These are phyloP conservation scores for Aspergillus indologenus DNA, from an alignment of 495 filamentous ascomycete genomes.

Conservation along the genomic window DNA sequence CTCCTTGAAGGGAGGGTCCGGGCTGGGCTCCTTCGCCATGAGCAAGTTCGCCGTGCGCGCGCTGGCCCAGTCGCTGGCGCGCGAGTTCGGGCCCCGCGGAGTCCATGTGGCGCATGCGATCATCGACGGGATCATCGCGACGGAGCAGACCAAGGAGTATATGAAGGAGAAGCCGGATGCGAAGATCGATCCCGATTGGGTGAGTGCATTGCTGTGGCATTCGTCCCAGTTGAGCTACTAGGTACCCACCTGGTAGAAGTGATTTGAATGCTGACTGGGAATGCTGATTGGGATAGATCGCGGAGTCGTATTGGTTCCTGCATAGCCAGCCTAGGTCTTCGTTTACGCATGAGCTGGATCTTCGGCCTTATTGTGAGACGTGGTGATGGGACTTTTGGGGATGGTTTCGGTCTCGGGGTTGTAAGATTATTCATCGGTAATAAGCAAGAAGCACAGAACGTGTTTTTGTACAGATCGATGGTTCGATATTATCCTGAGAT, in stretches of 20 bases:
- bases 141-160: slow-evolving; percentile 56
- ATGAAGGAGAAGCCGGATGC: slow-evolving; percentile 55
- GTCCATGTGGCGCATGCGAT: slow-evolving; percentile 74
- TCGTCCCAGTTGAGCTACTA: too few species aligned
- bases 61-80: slow-evolving; percentile 63
- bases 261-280: not conserved
- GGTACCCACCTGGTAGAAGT: too few species aligned
- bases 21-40: slow-evolving; percentile 59
- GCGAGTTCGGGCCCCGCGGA: slow-evolving; percentile 73
- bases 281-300: slow-evolving; percentile 51
- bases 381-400: slow-evolving; percentile 9
- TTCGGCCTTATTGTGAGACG: slow-evolving; percentile 60
- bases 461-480: too few species aligned
- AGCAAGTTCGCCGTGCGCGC: slow-evolving; percentile 71
- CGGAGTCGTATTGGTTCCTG: slow-evolving; percentile 69
- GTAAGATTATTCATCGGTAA: not conserved
- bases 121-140: slow-evolving; percentile 74
- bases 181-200: slow-evolving; percentile 63
- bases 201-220: slow-evolving; percentile 44
- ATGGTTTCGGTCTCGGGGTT: not conserved
- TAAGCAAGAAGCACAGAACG: too few species aligned
- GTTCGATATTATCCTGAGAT: too few species aligned
- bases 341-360: slow-evolving; percentile 70
- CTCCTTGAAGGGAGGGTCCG: slow-evolving; percentile 59
- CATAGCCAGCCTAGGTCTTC: slow-evolving; percentile 64